These are phyloP conservation scores for Aspergillus tubingensis DNA, from an alignment of 2,329 filamentous ascomycete species.

Conservation along the genomic window DNA sequence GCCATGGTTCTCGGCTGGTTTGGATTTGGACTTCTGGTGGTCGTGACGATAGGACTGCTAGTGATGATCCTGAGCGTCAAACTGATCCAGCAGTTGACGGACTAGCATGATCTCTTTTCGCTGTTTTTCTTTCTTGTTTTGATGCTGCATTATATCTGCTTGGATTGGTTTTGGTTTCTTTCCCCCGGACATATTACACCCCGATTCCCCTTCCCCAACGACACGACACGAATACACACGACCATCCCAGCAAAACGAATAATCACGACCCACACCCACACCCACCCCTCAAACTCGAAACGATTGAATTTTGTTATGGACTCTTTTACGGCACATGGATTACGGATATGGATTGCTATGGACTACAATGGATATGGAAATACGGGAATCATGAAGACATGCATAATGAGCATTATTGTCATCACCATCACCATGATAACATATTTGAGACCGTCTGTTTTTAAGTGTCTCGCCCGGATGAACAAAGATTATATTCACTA, in stretches of 20 bases:
- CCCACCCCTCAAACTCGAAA: too few species aligned
- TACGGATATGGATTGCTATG: neutral
- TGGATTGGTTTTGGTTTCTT: constrained; percentile 11
- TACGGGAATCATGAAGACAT: constrained; percentile 7
- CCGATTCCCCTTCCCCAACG: neutral
- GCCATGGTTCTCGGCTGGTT: constrained; percentile 99
- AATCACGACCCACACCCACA: constrained; percentile 9
- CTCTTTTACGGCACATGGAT: neutral
- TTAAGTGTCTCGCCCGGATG: neutral
- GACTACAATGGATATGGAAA: neutral
- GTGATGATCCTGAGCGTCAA: constrained; percentile 96
- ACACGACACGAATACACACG: constrained; percentile 18
- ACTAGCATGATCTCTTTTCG: constrained; percentile 27
- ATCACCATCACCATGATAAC: too few species aligned
- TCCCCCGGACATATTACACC: constrained; percentile 4
- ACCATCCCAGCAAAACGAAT: constrained; percentile 19
- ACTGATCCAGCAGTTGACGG: constrained; percentile 65
- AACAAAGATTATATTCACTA: neutral
- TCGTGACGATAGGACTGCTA: constrained; percentile 90
- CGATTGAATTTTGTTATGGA: neutral
- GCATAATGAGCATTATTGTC: constrained; percentile 9
- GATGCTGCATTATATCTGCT: neutral
- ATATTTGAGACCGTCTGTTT: neutral
- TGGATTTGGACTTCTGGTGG: constrained; percentile 86
- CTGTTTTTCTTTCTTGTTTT: neutral